Evolutionary conservation across 106 monocot species (phyloP), one percentile per base, ranked within the genome.

Genomic region (Alisma plantagoaquatica): DNA sequence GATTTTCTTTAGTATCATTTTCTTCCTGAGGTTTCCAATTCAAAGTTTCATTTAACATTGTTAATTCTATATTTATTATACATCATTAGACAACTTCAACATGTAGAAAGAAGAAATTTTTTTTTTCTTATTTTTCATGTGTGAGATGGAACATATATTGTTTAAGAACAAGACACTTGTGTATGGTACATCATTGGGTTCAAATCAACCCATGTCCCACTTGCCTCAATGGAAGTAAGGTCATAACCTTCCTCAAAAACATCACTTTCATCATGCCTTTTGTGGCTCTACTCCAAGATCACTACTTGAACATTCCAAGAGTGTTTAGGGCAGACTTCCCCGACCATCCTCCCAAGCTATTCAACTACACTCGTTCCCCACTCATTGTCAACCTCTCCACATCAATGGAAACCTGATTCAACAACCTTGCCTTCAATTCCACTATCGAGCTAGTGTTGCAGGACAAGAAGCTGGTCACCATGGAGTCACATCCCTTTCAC

Each of bases 291-390:
- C 68, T 76, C 7, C 72, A 76, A 23, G n/a, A n/a, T n/a, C n/a
- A n/a, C n/a, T n/a, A n/a, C n/a, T n/a, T n/a, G n/a, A n/a, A n/a
- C n/a, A n/a, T n/a, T n/a, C n/a, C n/a, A n/a, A 56, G 73, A 0
- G 73, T 76, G 27, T 76, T 69, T 51, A 73, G 72, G 2, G 28
- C 43, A 0, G 81, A 81, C 43, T 81, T 81, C 55, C 81, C 76
- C 0, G 64, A n/a, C 4, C 45, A 48, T 2, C 81, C 76, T 2
- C 48, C 35, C 2, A 9, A 32, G 2, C n/a, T 30, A 6, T 81
- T 69, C 49, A 29, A 27, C 52, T 52, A 10, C 27, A 52, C 52
- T 5, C 29, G 27, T 9, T 5, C 25, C 23, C 52, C 52, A 3
- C 17, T 7, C 12, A 52, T n/a, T n/a, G n/a, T n/a, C n/a, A n/a